Evolutionary conservation across 2,329 filamentous ascomycete genomes (phyloP), one percentile per base, ranked within the genome.

Genomic region (Phaeosphaeria sp.): DNA sequence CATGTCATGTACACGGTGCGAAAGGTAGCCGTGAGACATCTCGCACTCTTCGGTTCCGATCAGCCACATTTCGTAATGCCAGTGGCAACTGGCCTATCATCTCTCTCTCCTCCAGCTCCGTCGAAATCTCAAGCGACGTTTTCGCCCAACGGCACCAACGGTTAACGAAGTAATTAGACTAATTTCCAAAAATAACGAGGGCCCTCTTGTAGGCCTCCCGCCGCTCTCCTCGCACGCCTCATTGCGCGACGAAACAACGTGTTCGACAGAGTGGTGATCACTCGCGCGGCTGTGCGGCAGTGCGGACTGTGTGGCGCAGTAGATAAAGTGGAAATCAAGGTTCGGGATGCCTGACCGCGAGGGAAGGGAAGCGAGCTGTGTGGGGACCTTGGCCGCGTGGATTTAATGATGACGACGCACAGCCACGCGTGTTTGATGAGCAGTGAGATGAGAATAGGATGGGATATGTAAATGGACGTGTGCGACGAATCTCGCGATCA

Each of bases 221-320:
- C n/a, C n/a, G n/a, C n/a, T n/a, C n/a, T n/a, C n/a, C n/a, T n/a
- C n/a, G n/a, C n/a, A n/a, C n/a, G n/a, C 30, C 30, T 13, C 6
- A 36, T 13, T 36, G 30, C 30, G 30, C 11, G 15, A 13, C 5
- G 6, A 30, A 13, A 36, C n/a, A 36, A 36, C 30, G 30, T 36
- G 30, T 43, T 20, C 8, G 21, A n/a, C 6, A 22, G 3, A 11
- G 49, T n/a, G 33, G 27, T 7, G 49, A 51, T 43, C 49, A 30
- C 39, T 22, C 17, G 20, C 13, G 25, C 49, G 39, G 49, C 49
- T 11, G 11, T 42, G 49, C 49, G 49, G 49, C 49, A 49, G n/a
- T n/a, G n/a, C n/a, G n/a, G n/a, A n/a, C n/a, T 7, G 6, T 13
- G 30, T 36, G 30, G 30, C 30, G 30, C 30, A 36, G 30, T 13